Evolutionary conservation across 106 monocot species (phyloP).

Genomic region (Dendrobium nobile): DNA sequence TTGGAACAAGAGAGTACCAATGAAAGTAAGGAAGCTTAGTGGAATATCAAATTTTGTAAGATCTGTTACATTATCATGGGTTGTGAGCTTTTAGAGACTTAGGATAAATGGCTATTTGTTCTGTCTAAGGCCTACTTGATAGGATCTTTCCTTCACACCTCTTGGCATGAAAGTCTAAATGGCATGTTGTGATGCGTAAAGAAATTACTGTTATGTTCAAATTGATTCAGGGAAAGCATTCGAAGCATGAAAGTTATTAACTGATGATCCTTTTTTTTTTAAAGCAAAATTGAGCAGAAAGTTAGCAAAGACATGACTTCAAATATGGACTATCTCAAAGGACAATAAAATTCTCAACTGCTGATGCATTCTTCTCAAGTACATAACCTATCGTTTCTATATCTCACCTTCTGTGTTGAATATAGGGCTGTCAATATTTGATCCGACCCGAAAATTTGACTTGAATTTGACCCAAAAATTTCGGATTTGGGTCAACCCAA

Average conservation of each 20-base stretch:
- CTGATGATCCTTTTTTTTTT: no score
- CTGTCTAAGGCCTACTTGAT: neutral
- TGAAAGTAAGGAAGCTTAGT: slow-evolving; percentile 3
- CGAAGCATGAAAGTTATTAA: neutral
- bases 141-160: neutral
- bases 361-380: no score
- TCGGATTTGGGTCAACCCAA: no score
- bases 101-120: neutral
- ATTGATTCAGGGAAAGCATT: neutral
- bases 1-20: slow-evolving; percentile 10
- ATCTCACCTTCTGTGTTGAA: no score
- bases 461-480: no score
- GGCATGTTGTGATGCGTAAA: neutral
- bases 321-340: no score
- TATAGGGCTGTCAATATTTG: no score
- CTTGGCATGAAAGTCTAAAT: neutral
- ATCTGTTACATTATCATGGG: neutral
- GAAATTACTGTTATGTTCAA: neutral
- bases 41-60: neutral
- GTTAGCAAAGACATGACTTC: no score
- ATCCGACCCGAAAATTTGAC: no score
- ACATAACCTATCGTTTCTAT: no score
- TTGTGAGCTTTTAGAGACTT: neutral
- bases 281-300: no score
- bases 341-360: no score